Evolutionary conservation across 75 land plant species (phyloP).

Genomic region (Pseudotsuga menziesii): DNA sequence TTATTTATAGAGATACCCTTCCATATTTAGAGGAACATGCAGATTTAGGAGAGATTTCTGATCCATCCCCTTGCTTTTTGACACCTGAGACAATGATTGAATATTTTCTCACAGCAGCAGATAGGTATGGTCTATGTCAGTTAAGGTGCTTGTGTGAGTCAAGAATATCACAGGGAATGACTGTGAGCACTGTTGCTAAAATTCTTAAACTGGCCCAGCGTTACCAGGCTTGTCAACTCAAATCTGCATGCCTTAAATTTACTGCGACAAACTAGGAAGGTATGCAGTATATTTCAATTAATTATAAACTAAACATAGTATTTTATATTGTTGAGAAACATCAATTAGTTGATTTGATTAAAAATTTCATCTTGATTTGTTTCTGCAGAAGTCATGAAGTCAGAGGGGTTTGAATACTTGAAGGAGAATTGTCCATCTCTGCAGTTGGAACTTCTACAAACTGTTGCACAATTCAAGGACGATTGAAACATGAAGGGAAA

Average conservation of each 20-base stretch:
- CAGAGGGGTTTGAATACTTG: slow-evolving; percentile 40
- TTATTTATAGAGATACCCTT: slow-evolving; percentile 62
- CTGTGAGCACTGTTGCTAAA: slow-evolving; percentile 64
- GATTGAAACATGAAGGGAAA: neutral
- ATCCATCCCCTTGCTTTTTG: slow-evolving; percentile 20
- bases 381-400: slow-evolving; percentile 42
- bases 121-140: slow-evolving; percentile 56
- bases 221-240: slow-evolving; percentile 58
- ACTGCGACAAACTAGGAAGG: slow-evolving; percentile 46
- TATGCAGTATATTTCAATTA: too few species aligned
- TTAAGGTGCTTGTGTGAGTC: slow-evolving; percentile 59
- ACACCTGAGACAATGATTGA: slow-evolving; percentile 37
- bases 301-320: too few species aligned
- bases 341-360: too few species aligned
- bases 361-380: too few species aligned
- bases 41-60: slow-evolving; percentile 28
- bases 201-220: slow-evolving; percentile 68
- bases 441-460: slow-evolving; percentile 31
- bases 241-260: slow-evolving; percentile 60
- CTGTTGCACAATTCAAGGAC: slow-evolving; percentile 24
- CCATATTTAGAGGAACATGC: slow-evolving; percentile 57
- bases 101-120: slow-evolving; percentile 72
- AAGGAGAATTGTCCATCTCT: slow-evolving; percentile 37
- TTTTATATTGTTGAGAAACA: too few species aligned
- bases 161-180: slow-evolving; percentile 54